A percentile compares a stretch with the other conserved stretches of the same genome.
These are phyloP conservation scores for Fusarium chuoi DNA, from an alignment of 2,329 filamentous ascomycete species.

Conservation along the genomic window DNA sequence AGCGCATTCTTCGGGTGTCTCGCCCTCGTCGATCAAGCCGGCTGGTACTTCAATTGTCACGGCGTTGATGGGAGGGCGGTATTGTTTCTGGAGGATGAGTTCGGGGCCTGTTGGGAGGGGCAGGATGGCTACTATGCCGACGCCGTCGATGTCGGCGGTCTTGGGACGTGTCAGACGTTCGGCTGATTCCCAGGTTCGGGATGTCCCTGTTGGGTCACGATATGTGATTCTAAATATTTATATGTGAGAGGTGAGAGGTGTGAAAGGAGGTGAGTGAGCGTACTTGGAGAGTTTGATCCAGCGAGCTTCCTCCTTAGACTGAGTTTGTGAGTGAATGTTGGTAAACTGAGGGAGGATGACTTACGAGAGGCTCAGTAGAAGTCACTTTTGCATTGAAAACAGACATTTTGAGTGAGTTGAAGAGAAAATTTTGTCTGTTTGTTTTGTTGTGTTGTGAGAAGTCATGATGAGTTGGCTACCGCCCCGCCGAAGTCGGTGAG, in stretches of 20 bases:
- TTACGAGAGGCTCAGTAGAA: slow-evolving; percentile 58
- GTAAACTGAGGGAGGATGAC: neutral
- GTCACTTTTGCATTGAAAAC: slow-evolving; percentile 55
- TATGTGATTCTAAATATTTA: slow-evolving; percentile 66
- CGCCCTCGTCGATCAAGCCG: slow-evolving; percentile 70
- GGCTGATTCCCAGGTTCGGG: slow-evolving; percentile 76
- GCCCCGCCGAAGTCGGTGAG: slow-evolving; percentile 34
- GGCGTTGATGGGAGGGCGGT: slow-evolving; percentile 68
- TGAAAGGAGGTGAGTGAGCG: neutral
- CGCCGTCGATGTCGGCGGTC: slow-evolving; percentile 72
- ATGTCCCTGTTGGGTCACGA: slow-evolving; percentile 67
- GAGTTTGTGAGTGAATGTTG: neutral
- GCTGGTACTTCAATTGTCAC: slow-evolving; percentile 73
- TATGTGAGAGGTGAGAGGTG: neutral
- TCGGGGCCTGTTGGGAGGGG: slow-evolving; percentile 63
- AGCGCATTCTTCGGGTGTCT: slow-evolving; percentile 70
- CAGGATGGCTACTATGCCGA: slow-evolving; percentile 78
- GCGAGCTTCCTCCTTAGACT: slow-evolving; percentile 64
- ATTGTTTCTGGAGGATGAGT: slow-evolving; percentile 74
- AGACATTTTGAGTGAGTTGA: slow-evolving; percentile 50
- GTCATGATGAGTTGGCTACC: slow-evolving; percentile 6
- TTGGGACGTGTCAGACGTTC: slow-evolving; percentile 75
- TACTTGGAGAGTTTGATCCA: slow-evolving; percentile 71
- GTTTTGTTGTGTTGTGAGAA: neutral
- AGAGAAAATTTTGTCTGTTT: neutral